Percentiles rank a stretch among this genome's conserved stretches.
Conservation (phyloP, 257 asterid species). For the Ligustrum vulgare region DNA sequence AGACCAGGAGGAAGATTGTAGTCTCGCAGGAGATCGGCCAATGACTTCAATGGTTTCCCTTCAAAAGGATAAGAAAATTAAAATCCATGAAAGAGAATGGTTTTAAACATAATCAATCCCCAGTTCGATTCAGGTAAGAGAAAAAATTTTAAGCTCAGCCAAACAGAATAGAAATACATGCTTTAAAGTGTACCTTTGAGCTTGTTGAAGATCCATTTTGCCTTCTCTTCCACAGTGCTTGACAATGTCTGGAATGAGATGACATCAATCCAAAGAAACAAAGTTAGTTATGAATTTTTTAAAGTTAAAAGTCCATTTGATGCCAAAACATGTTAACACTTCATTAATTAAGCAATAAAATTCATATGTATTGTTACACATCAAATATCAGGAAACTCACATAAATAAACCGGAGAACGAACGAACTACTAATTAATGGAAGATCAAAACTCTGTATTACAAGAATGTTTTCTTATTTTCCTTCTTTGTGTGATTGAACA, state of each 20-base stretch:
- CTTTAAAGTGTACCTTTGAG: conserved; percentile 64
- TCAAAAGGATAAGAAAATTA: conserved; percentile 16
- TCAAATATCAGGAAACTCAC: background rate
- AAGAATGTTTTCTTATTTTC: no score
- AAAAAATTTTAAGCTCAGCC: background rate
- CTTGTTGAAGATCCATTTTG: conserved; percentile 96
- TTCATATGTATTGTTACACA: background rate
- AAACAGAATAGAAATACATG: background rate
- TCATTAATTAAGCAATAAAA: conserved; percentile 6
- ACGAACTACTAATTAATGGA: background rate
- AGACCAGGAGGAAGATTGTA: conserved; percentile 82
- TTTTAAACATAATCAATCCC: no score
- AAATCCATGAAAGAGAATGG: background rate
- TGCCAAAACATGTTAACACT: background rate
- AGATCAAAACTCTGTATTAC: background rate
- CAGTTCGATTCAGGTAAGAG: no score
- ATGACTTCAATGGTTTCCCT: conserved; percentile 76
- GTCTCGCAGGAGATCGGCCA: conserved; percentile 75
- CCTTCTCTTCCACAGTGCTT: conserved; percentile 89
- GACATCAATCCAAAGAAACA: background rate
- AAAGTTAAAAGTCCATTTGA: conserved; percentile 2
- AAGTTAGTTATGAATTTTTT: background rate
- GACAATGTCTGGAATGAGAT: conserved; percentile 60
- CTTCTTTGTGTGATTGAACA: background rate
- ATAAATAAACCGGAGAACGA: no score